A percentile compares a stretch with the other conserved stretches of the same genome.
phyloP scores from a whole-genome alignment of 768 basidiomycete species.

The Chalciporus chontae region DNA sequence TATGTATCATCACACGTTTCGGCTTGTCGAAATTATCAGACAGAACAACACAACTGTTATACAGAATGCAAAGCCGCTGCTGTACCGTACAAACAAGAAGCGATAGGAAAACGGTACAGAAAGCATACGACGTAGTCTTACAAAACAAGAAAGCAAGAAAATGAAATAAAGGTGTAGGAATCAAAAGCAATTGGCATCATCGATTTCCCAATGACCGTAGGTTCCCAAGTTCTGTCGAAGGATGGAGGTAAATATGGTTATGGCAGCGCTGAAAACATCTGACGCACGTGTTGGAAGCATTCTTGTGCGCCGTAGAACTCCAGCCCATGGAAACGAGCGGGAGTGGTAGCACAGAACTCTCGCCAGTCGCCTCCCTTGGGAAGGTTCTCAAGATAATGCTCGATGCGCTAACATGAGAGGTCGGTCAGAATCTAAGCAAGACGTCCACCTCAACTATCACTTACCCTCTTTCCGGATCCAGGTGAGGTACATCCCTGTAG shows the following conservation, averaged over 20 bases:
- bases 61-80: neutral
- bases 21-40: neutral
- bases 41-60: neutral
- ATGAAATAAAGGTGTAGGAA: too few relatives aligned
- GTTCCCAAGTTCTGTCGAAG: conserved; percentile 14
- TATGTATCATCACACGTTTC: neutral
- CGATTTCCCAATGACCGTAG: conserved; percentile 27
- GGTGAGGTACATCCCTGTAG: conserved; percentile 23
- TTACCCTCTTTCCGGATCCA: conserved; percentile 21
- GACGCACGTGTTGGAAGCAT: conserved; percentile 7
- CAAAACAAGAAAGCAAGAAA: neutral
- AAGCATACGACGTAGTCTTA: neutral
- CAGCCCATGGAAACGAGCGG: conserved; percentile 18
- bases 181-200: conserved; percentile 14
- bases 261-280: neutral
- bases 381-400: conserved; percentile 26
- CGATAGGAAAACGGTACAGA: neutral
- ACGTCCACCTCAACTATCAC: neutral
- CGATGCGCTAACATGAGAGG: conserved; percentile 18
- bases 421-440: neutral
- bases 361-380: conserved; percentile 26
- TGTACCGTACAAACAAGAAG: neutral
- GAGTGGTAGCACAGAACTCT: conserved; percentile 35
- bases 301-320: conserved; percentile 21
- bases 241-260: neutral